These are phyloP conservation scores for Fusarium siculi DNA, from an alignment of 2,329 filamentous ascomycete genomes.

Conservation along the genomic window DNA sequence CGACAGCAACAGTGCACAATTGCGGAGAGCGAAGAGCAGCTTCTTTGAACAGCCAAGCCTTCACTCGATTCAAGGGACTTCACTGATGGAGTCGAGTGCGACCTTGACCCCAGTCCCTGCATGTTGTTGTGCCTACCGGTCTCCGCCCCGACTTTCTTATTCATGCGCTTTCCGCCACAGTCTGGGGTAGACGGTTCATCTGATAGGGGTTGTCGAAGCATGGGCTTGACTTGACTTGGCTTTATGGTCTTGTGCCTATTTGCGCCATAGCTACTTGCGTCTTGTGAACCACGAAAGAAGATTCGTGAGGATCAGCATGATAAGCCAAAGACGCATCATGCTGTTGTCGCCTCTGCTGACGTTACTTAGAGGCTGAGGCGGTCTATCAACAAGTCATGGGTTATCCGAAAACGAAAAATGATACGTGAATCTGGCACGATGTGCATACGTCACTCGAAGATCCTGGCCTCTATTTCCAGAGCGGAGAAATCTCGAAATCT, in stretches of 20 bases:
- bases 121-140: constrained; percentile 5
- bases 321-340: background rate
- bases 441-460: constrained; percentile 25
- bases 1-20: constrained; percentile 28
- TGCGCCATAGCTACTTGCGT: background rate
- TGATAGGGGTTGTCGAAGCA: constrained; percentile 13
- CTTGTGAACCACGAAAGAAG: background rate
- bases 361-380: constrained; percentile 22
- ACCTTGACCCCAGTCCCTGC: constrained; percentile 7
- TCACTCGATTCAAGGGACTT: constrained; percentile 22
- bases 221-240: background rate
- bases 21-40: constrained; percentile 18
- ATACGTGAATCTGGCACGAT: constrained; percentile 10
- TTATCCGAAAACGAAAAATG: constrained; percentile 28
- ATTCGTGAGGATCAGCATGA: background rate
- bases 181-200: constrained; percentile 31
- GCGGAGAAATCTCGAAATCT: constrained; percentile 12
- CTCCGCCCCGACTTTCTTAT: constrained; percentile 14
- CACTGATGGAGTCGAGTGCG: constrained; percentile 6
- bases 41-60: constrained; percentile 9
- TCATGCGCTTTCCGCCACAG: constrained; percentile 19
- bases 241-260: constrained; percentile 1
- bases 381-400: constrained; percentile 18
- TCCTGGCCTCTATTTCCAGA: constrained; percentile 13
- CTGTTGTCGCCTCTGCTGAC: constrained; percentile 11